Percentiles rank a stretch among this genome's conserved stretches.
Evolutionary conservation across 768 basidiomycete genomes (phyloP).

Genomic region (Botryobasidium botryosum): DNA sequence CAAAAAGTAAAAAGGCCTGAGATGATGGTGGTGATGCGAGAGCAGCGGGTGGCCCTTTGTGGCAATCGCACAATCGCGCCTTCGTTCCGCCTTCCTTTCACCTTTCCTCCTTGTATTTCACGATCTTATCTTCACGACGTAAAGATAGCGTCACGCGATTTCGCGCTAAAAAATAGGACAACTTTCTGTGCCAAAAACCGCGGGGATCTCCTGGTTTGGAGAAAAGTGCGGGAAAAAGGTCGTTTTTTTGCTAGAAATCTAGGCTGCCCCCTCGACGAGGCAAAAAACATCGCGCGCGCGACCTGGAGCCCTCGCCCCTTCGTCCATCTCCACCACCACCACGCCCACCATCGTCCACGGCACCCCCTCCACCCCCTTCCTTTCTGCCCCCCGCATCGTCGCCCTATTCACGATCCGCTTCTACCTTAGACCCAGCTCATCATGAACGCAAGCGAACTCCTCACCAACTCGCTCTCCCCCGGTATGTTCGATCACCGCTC

Average conservation of each 20-base stretch:
- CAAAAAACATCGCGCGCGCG: no score
- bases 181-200: no score
- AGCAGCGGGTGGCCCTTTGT: neutral
- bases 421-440: slow-evolving; percentile 14
- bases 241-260: no score
- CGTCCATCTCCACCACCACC: neutral
- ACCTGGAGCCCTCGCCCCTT: no score
- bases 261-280: no score
- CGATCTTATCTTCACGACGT: neutral
- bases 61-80: neutral
- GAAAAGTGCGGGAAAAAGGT: no score
- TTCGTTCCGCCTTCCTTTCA: neutral
- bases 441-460: slow-evolving; percentile 85
- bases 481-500: no score
- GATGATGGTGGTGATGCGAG: neutral
- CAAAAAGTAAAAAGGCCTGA: no score
- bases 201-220: no score
- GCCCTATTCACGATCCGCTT: neutral
- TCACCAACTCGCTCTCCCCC: slow-evolving; percentile 82
- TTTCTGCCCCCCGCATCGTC: neutral
- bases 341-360: neutral
- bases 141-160: no score
- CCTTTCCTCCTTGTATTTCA: neutral
- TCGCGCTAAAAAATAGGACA: no score
- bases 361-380: neutral